These are phyloP conservation scores for Suillus discolor DNA, from an alignment of 768 basidiomycete species.

Conservation along the genomic window DNA sequence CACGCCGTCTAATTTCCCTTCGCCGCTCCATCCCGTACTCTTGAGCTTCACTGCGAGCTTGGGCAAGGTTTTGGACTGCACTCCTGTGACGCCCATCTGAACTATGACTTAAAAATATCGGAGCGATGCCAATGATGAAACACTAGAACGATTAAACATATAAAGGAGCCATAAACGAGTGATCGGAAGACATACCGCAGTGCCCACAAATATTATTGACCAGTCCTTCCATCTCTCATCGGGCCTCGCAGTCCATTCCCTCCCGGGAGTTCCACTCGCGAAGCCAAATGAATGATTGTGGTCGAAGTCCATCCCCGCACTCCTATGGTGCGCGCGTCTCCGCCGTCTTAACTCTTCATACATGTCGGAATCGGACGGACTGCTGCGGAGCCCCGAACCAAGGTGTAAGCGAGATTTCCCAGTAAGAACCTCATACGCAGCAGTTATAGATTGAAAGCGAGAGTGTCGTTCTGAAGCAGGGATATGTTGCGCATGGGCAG, in stretches of 20 bases:
- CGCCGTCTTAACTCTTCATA: constrained; percentile 56
- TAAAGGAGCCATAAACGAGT: not conserved
- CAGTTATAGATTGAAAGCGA: constrained; percentile 65
- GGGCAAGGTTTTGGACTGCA: constrained; percentile 59
- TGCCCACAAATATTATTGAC: constrained; percentile 48
- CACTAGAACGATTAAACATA: constrained; percentile 32
- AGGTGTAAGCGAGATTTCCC: constrained; percentile 33
- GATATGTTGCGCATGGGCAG: constrained; percentile 43
- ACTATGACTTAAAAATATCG: constrained; percentile 40
- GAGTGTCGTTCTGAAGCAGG: constrained; percentile 50
- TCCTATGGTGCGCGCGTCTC: constrained; percentile 36
- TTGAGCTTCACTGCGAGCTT: constrained; percentile 58
- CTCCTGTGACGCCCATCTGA: constrained; percentile 46
- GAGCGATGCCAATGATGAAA: constrained; percentile 47
- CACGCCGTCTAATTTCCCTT: constrained; percentile 50
- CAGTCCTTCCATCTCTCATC: constrained; percentile 56
- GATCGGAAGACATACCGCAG: constrained; percentile 41
- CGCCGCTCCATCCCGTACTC: constrained; percentile 57
- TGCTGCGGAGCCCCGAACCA: not conserved
- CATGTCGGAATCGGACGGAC: constrained; percentile 36
- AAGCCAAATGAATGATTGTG: constrained; percentile 28
- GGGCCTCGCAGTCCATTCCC: constrained; percentile 34
- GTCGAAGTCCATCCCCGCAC: constrained; percentile 27
- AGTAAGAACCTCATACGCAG: constrained; percentile 62
- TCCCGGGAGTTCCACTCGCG: constrained; percentile 10